Percentiles rank a stretch among this genome's conserved stretches.
Conservation (phyloP, 148 eudicot genomes). For the Nepenthes mirabilis region DNA sequence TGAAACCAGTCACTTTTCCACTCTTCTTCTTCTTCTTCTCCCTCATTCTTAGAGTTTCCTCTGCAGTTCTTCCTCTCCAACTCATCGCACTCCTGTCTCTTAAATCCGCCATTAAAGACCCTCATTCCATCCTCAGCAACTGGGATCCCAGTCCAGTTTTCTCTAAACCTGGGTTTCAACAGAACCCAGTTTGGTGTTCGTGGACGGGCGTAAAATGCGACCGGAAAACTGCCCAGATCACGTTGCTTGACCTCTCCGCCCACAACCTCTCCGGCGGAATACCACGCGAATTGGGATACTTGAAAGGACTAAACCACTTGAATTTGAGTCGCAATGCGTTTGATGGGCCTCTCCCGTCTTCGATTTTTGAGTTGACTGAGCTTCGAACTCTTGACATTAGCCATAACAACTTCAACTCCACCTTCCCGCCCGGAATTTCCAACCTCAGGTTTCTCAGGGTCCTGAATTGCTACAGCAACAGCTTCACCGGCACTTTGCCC, state of each 20-base stretch:
- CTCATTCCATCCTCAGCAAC: constrained; percentile 36
- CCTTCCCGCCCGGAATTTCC: constrained; percentile 57
- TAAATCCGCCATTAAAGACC: constrained; percentile 64
- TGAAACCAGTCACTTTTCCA: constrained; percentile 13
- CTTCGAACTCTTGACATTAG: constrained; percentile 62
- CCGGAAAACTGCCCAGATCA: constrained; percentile 18
- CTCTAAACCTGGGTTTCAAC: constrained; percentile 6
- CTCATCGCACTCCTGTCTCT: constrained; percentile 45
- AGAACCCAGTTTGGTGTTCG: constrained; percentile 39
- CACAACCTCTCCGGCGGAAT: constrained; percentile 62
- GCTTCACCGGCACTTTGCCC: constrained; percentile 64
- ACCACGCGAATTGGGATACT: constrained; percentile 29
- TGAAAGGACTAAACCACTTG: constrained; percentile 32
- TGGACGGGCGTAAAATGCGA: constrained; percentile 80
- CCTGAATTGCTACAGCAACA: constrained; percentile 67
- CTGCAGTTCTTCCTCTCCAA: constrained; percentile 24
- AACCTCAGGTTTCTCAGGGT: constrained; percentile 30
- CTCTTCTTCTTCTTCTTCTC: constrained; percentile 6
- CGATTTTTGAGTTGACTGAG: constrained; percentile 36
- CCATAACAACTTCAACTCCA: constrained; percentile 53
- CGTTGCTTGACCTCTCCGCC: constrained; percentile 45
- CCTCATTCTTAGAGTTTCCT: constrained; percentile 6
- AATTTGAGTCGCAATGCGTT: constrained; percentile 57
- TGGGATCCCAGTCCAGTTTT: constrained; percentile 39
- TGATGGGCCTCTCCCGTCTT: constrained; percentile 30